Evolutionary conservation across 768 basidiomycete species (phyloP).

Genomic region (Leccinum disarticulatum): DNA sequence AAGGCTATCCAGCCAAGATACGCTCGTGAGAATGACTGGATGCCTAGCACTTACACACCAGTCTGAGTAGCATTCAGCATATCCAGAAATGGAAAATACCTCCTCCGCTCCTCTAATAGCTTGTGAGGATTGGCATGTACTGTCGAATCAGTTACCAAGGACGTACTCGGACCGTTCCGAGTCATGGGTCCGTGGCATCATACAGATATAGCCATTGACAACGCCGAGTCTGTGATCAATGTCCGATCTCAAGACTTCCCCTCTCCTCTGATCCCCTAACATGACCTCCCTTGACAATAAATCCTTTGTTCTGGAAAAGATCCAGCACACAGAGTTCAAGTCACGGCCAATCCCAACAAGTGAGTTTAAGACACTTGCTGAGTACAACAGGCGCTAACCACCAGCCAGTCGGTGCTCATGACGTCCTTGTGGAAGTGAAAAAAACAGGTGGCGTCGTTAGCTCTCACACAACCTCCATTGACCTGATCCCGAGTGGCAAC

Average conservation of each 20-base stretch:
- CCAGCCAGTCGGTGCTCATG: slow-evolving; percentile 57
- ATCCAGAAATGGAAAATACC: not conserved
- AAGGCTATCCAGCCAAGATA: not conserved
- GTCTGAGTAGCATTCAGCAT: not conserved
- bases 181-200: not conserved
- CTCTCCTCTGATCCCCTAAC: slow-evolving; percentile 9
- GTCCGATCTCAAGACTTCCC: not conserved
- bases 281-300: slow-evolving; percentile 64
- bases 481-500: slow-evolving; percentile 8
- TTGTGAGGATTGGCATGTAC: not conserved
- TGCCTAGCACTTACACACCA: not conserved
- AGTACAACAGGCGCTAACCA: slow-evolving; percentile 8
- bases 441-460: slow-evolving; percentile 69
- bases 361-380: slow-evolving; percentile 30
- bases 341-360: slow-evolving; percentile 73
- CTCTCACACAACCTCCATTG: slow-evolving; percentile 2
- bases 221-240: not conserved
- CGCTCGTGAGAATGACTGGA: not conserved
- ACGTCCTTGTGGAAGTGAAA: slow-evolving; percentile 87
- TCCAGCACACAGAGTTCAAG: slow-evolving; percentile 71
- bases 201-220: not conserved
- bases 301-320: slow-evolving; percentile 71
- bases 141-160: not conserved
- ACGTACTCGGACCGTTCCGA: slow-evolving; percentile 5
- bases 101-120: not conserved